Conservation (phyloP, 306 rosid species). For the Vigna trinervia region DNA sequence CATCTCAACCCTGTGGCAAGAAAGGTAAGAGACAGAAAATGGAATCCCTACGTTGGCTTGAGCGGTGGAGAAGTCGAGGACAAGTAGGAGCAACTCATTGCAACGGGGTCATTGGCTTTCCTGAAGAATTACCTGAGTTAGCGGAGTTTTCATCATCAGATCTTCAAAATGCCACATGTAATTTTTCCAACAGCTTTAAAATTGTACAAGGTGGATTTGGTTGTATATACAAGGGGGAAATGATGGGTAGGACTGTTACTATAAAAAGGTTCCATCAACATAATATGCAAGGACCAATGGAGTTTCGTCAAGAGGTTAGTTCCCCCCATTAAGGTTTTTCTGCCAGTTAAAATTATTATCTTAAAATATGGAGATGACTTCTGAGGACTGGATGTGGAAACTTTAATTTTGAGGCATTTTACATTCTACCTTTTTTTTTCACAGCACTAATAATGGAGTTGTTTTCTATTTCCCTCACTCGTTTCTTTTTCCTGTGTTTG, state of each 20-base stretch:
- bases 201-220: slow-evolving; percentile 73
- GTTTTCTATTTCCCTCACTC: not conserved
- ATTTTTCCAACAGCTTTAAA: slow-evolving; percentile 84
- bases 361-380: slow-evolving; percentile 18
- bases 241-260: slow-evolving; percentile 81
- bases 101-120: slow-evolving; percentile 55
- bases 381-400: slow-evolving; percentile 18
- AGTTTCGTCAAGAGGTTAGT: slow-evolving; percentile 80
- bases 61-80: slow-evolving; percentile 67
- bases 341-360: slow-evolving; percentile 20
- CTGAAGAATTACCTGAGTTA: slow-evolving; percentile 61
- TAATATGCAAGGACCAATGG: slow-evolving; percentile 66
- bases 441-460: slow-evolving; percentile 2
- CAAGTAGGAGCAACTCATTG: slow-evolving; percentile 59
- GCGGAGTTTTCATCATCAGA: slow-evolving; percentile 75
- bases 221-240: slow-evolving; percentile 82
- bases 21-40: slow-evolving; percentile 71
- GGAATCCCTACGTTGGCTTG: slow-evolving; percentile 76
- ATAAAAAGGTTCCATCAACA: slow-evolving; percentile 69
- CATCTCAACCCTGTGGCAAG: slow-evolving; percentile 65
- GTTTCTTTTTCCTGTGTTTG: slow-evolving; percentile 4
- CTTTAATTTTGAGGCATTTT: slow-evolving; percentile 14
- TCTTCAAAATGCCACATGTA: slow-evolving; percentile 79
- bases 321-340: slow-evolving; percentile 19
- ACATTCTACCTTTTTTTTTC: not conserved